Conservation (phyloP, 306 rosid genomes). For the Elaeagnus macrophylla region DNA sequence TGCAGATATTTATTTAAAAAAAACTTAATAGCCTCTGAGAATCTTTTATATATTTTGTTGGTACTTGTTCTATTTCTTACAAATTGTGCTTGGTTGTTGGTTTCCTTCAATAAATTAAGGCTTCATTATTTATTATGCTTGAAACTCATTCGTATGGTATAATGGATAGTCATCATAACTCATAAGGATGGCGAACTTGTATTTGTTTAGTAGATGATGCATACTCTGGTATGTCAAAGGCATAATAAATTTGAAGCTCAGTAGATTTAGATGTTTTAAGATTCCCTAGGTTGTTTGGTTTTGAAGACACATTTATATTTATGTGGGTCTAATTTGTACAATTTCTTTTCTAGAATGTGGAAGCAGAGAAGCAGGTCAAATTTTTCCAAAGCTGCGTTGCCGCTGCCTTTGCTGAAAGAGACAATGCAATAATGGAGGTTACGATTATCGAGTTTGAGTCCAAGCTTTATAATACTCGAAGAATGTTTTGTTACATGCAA, state of each 20-base stretch:
- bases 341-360: constrained; percentile 49
- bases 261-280: not conserved
- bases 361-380: constrained; percentile 94
- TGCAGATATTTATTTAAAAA: no score
- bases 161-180: not conserved
- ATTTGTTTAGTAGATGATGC: not conserved
- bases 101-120: not conserved
- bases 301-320: not conserved
- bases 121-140: not conserved
- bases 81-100: not conserved
- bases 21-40: not conserved
- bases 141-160: not conserved
- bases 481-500: constrained; percentile 3
- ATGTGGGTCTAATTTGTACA: constrained; percentile 9
- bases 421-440: constrained; percentile 87
- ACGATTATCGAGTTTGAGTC: constrained; percentile 10
- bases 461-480: constrained; percentile 2
- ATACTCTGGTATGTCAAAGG: not conserved
- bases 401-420: constrained; percentile 93
- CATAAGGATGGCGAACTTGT: not conserved
- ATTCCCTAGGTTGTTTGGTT: not conserved
- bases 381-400: constrained; percentile 97
- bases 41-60: constrained; percentile 2
- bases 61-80: not conserved
- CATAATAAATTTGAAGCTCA: not conserved